Evolutionary conservation across 31 red algal species (phyloP), one percentile per base, ranked within the genome.

Genomic region (Pterothamnion heteromorphum): DNA sequence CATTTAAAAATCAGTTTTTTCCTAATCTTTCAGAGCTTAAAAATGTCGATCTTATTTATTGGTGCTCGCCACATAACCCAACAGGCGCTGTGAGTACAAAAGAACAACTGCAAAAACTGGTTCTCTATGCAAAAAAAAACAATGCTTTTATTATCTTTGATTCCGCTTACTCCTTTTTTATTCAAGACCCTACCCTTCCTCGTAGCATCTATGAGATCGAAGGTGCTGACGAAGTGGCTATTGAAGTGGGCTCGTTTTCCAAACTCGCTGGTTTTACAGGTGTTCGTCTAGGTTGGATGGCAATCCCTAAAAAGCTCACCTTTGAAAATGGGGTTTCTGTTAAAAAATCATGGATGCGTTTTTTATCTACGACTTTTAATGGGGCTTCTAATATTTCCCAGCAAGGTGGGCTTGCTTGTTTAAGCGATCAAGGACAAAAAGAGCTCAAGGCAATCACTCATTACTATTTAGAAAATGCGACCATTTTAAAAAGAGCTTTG

Each of bases 181-280:
- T 99, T 35, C 87, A 94, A 64, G 74, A 92, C 43, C 88, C 94
- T 26, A 74, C 43, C 22, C 90, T 99, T 4, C 98, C 98, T 4
- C 92, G 87, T 3, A 93, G 90, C 76, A 97, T 99, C 64, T 96
- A 92, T 92, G 98, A 99, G 44, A 97, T 99, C 82, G 91, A 93
- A 0, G 98, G 98, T 34, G 98, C 98, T 30, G 80, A 86, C 0
- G 90, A 97, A 36, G 89, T 87, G 4, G 96, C 98, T 0, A 94
- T 99, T 34, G 98, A 99, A 83, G 93, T 95, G 82, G 96, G 96
- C 87, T 96, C 94, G 2, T 97, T 99, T 88, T 96, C 94, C 58
- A 99, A 99, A 86, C 95, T 97, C 89, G 98, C 96, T 80, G 98
- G 98, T 33, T 99, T 99, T 88, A 99, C 98, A 44, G 98, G 98